phyloP scores from a whole-genome alignment of 192 early-diverging fungal genomes.

The Umbelopsis ramanniana region DNA sequence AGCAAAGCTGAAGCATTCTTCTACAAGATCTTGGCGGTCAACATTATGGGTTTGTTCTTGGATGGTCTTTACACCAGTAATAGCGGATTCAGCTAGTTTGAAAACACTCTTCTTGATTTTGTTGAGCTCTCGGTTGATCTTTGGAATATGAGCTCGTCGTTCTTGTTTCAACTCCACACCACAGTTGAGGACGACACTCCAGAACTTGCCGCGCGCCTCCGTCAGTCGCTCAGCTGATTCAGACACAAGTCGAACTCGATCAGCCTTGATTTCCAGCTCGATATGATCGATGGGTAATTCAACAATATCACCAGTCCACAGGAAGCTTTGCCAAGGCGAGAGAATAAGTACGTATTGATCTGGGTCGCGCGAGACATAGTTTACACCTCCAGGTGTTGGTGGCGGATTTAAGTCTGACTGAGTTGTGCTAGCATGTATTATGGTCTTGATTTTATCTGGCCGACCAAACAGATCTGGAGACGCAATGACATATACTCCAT shows the following conservation, averaged over 20 bases:
- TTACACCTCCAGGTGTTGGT: neutral
- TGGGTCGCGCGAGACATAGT: neutral
- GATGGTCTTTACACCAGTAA: slow-evolving; percentile 59
- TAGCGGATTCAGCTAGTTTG: slow-evolving; percentile 55
- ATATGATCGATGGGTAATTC: slow-evolving; percentile 42
- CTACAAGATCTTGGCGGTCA: slow-evolving; percentile 65
- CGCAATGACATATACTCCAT: slow-evolving; percentile 78
- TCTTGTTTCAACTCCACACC: slow-evolving; percentile 54
- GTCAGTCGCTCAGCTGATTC: slow-evolving; percentile 46
- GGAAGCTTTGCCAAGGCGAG: slow-evolving; percentile 58
- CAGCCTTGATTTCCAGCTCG: slow-evolving; percentile 52
- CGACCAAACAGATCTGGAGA: slow-evolving; percentile 49
- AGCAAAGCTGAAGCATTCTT: slow-evolving; percentile 74
- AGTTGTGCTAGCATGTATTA: slow-evolving; percentile 38
- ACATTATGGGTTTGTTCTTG: slow-evolving; percentile 48
- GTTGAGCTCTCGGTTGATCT: slow-evolving; percentile 61
- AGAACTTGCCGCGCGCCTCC: slow-evolving; percentile 53
- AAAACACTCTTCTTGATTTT: slow-evolving; percentile 61
- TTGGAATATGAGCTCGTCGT: slow-evolving; percentile 59
- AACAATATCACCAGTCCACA: slow-evolving; percentile 59
- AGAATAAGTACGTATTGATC: slow-evolving; percentile 65
- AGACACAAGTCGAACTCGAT: slow-evolving; percentile 61
- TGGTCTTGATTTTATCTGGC: slow-evolving; percentile 24
- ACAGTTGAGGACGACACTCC: slow-evolving; percentile 49
- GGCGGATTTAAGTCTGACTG: slow-evolving; percentile 7